These are phyloP conservation scores for Paecilomyces niveus DNA, from an alignment of 2,329 filamentous ascomycete species.

Conservation along the genomic window DNA sequence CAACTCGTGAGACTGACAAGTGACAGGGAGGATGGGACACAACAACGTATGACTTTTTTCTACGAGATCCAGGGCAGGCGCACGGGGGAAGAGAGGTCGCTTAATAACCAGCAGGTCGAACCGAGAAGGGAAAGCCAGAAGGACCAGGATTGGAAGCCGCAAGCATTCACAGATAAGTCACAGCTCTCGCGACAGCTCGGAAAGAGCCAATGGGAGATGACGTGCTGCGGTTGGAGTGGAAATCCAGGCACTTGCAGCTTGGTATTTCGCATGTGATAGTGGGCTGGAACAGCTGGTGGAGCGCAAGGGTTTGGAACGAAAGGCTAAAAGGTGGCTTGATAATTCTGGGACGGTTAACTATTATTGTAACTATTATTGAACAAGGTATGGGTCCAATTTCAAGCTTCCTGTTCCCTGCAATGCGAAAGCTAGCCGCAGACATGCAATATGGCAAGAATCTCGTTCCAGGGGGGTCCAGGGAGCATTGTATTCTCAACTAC, in stretches of 20 bases:
- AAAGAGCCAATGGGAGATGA: background rate
- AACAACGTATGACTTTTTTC: background rate
- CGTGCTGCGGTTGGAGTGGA: background rate
- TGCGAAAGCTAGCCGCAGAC: background rate
- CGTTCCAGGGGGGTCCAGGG: background rate
- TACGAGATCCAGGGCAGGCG: background rate
- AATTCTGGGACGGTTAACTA: too few species aligned
- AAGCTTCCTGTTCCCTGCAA: background rate
- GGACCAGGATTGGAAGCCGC: background rate
- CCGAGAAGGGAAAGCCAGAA: background rate
- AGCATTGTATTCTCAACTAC: too few species aligned
- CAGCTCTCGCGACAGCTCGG: background rate
- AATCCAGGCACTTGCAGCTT: background rate
- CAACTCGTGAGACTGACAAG: background rate
- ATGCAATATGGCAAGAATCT: background rate
- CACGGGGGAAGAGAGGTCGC: background rate
- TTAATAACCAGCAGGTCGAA: background rate
- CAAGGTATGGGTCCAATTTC: too few species aligned
- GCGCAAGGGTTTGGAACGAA: too few species aligned
- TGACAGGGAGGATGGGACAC: background rate
- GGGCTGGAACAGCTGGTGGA: background rate
- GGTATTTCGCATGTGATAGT: background rate
- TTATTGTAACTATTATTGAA: too few species aligned
- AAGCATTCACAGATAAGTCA: background rate
- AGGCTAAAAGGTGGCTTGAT: too few species aligned